Conservation (phyloP, 805 yeast genomes). For the Cyberlindnera galapagoensis region DNA sequence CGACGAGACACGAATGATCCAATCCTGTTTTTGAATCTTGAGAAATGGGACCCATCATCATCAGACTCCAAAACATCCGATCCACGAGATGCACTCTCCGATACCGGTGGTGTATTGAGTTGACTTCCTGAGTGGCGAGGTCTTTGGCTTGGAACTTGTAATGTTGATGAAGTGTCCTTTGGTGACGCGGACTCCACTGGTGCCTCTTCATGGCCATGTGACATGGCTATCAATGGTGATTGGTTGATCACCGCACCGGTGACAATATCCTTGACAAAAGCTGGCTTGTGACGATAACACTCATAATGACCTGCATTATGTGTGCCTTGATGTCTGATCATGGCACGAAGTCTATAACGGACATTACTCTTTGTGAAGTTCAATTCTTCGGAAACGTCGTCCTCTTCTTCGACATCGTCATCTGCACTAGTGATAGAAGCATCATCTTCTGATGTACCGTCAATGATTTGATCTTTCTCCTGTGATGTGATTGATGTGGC, state of each 20-base stretch:
- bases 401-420: constrained; percentile 17
- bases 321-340: constrained; percentile 82
- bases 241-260: constrained; percentile 24
- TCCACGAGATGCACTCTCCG: constrained; percentile 14
- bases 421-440: constrained; percentile 2
- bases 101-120: constrained; percentile 6
- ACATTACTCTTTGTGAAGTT: constrained; percentile 25
- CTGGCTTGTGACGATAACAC: constrained; percentile 74
- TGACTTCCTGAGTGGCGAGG: too few species aligned
- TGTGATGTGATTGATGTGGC: constrained; percentile 17
- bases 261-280: constrained; percentile 29
- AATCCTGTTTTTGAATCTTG: constrained; percentile 19
- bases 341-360: constrained; percentile 58
- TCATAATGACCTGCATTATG: constrained; percentile 90
- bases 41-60: constrained; percentile 15
- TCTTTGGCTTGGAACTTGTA: background rate
- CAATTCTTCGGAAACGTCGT: constrained; percentile 19
- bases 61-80: constrained; percentile 14
- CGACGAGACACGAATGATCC: constrained; percentile 22
- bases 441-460: constrained; percentile 7
- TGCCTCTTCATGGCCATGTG: constrained; percentile 7
- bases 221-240: constrained; percentile 24
- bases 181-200: background rate
- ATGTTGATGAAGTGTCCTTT: background rate
- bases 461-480: constrained; percentile 6